These are phyloP conservation scores for Naganishia liquefaciens DNA, from an alignment of 1,284 basidiomycete genomes.

Conservation along the genomic window DNA sequence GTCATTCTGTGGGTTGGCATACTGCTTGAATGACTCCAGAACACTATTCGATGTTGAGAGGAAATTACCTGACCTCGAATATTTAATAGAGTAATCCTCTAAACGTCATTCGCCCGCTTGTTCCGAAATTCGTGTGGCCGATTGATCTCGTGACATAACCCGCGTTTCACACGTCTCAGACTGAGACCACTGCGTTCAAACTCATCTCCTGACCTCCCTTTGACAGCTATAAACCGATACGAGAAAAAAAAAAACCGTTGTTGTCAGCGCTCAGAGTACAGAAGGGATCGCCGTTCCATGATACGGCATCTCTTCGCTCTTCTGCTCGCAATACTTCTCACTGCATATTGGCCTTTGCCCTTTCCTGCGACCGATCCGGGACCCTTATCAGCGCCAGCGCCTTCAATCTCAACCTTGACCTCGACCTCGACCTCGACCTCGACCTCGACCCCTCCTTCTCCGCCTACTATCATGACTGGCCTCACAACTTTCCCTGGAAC, in stretches of 20 bases:
- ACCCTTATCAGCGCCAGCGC: no score
- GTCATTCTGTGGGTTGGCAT: no score
- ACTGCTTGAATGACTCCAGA: no score
- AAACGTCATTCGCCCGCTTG: slow-evolving; percentile 10
- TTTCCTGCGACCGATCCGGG: background rate
- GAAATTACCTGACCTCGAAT: no score
- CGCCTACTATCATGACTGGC: background rate
- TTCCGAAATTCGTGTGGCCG: background rate
- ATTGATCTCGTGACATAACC: slow-evolving; percentile 6
- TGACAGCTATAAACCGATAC: background rate
- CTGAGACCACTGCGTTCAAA: background rate
- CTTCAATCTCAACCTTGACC: no score
- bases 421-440: background rate
- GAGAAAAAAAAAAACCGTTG: background rate
- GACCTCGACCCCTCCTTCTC: background rate
- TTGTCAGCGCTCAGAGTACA: background rate
- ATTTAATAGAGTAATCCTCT: background rate
- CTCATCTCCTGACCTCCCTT: background rate
- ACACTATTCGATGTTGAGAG: no score
- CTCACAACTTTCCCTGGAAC: background rate
- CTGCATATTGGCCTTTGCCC: background rate
- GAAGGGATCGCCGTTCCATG: slow-evolving; percentile 9
- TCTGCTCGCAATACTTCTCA: background rate
- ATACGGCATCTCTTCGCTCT: slow-evolving; percentile 10
- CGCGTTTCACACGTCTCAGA: background rate